Evolutionary conservation across 1,284 basidiomycete genomes (phyloP).

Genomic region (Marasmius oreades): DNA sequence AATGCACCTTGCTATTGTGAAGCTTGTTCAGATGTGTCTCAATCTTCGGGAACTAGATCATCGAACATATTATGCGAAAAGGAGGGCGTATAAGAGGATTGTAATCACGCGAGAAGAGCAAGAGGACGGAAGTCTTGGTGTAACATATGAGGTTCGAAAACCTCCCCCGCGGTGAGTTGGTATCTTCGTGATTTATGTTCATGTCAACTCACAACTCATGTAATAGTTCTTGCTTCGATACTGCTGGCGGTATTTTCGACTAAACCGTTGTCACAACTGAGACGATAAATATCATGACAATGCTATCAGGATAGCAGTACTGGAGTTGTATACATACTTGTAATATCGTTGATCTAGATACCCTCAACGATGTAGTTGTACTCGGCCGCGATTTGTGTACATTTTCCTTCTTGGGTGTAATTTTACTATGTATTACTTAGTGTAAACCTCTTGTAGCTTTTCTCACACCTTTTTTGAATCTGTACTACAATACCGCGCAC

Average conservation of each 20-base stretch:
- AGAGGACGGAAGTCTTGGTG: conserved; percentile 22
- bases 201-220: background rate
- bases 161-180: conserved; percentile 28
- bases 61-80: conserved; percentile 28
- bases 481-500: background rate
- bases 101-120: conserved; percentile 30
- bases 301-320: background rate
- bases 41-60: conserved; percentile 39
- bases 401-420: too few species aligned
- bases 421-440: too few species aligned
- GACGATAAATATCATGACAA: background rate
- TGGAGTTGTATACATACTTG: background rate
- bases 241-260: conserved; percentile 1
- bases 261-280: background rate
- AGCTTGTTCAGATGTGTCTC: conserved; percentile 36
- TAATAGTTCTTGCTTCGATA: background rate
- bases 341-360: too few species aligned
- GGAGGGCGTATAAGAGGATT: conserved; percentile 32
- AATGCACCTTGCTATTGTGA: conserved; percentile 37
- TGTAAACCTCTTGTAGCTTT: background rate
- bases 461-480: background rate
- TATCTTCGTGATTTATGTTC: background rate
- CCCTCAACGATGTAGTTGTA: too few species aligned
- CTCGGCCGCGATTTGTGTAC: too few species aligned
- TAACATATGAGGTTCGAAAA: conserved; percentile 31